Conservation (phyloP, 1,284 basidiomycete species). For the Ceratobasidium sp. region DNA sequence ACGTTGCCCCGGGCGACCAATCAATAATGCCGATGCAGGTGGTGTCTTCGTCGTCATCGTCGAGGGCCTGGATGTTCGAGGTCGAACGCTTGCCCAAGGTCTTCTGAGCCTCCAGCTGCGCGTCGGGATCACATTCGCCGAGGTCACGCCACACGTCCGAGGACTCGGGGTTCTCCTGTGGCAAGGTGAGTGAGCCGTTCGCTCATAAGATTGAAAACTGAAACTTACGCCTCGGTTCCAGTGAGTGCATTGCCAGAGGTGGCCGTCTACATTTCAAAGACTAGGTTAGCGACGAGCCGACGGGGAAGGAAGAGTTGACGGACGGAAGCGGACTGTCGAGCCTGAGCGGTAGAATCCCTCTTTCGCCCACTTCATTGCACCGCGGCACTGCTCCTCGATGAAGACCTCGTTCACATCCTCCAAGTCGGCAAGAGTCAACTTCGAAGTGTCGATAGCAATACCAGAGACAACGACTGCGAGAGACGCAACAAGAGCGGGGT, state of each 20-base stretch:
- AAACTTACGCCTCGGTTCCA: conserved; percentile 36
- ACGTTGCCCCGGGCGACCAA: neutral
- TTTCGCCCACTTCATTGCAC: neutral
- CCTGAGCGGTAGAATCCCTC: conserved; percentile 38
- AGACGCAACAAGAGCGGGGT: conserved; percentile 19
- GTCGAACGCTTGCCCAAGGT: conserved; percentile 20
- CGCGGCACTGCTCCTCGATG: conserved; percentile 33
- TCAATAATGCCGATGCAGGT: conserved; percentile 6
- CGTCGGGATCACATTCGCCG: conserved; percentile 35
- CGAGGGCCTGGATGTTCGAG: neutral
- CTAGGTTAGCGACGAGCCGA: neutral
- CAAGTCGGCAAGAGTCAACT: conserved; percentile 9
- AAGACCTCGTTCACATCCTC: conserved; percentile 5
- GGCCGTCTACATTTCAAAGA: conserved; percentile 1
- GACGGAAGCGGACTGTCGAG: conserved; percentile 26
- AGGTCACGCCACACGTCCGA: conserved; percentile 31
- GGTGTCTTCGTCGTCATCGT: conserved; percentile 12
- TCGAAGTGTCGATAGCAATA: conserved; percentile 2
- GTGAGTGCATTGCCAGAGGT: conserved; percentile 42
- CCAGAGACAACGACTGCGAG: conserved; percentile 13
- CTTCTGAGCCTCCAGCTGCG: conserved; percentile 1
- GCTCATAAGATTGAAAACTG: neutral
- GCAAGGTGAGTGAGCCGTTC: neutral
- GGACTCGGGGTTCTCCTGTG: conserved; percentile 33
- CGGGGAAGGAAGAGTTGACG: neutral